phyloP scores from a whole-genome alignment of 257 asterid genomes.

The Scutellaria galericulata region DNA sequence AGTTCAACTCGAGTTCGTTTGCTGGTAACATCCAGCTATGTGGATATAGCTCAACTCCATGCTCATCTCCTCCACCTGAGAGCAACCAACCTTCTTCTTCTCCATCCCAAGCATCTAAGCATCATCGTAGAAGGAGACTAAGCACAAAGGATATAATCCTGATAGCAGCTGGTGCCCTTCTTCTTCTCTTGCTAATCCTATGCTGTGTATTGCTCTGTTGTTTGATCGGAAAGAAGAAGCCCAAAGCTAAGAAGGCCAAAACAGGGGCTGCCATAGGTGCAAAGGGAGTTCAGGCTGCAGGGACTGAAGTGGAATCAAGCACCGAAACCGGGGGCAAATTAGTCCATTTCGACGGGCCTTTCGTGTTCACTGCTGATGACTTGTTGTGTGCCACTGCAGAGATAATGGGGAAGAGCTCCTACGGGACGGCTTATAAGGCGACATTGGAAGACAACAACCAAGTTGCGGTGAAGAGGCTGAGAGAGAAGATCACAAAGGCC shows the following conservation, averaged over 20 bases:
- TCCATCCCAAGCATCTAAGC: conserved; percentile 40
- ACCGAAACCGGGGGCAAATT: conserved; percentile 86
- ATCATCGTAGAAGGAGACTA: conserved; percentile 42
- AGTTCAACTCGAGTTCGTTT: conserved; percentile 77
- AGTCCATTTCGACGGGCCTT: conserved; percentile 92
- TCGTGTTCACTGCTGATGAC: conserved; percentile 87
- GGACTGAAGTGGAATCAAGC: conserved; percentile 49
- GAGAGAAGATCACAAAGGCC: conserved; percentile 86
- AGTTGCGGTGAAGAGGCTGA: conserved; percentile 86
- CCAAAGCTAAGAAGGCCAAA: conserved; percentile 34
- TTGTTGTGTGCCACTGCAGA: conserved; percentile 94
- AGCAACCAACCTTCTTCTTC: conserved; percentile 35
- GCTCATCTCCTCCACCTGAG: conserved; percentile 60
- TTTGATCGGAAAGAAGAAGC: conserved; percentile 45
- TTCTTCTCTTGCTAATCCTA: conserved; percentile 31
- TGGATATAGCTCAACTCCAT: conserved; percentile 63
- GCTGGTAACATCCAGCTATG: conserved; percentile 78
- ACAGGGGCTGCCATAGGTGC: conserved; percentile 31
- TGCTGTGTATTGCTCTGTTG: conserved; percentile 57
- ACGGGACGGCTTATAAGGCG: conserved; percentile 92
- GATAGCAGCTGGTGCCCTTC: conserved; percentile 50
- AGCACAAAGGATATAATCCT: conserved; percentile 57
- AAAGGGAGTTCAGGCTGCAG: conserved; percentile 46
- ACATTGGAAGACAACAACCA: conserved; percentile 77
- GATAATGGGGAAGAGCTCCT: conserved; percentile 87